phyloP scores from a whole-genome alignment of 2,329 filamentous ascomycete species.

The Venturia aucupariae region DNA sequence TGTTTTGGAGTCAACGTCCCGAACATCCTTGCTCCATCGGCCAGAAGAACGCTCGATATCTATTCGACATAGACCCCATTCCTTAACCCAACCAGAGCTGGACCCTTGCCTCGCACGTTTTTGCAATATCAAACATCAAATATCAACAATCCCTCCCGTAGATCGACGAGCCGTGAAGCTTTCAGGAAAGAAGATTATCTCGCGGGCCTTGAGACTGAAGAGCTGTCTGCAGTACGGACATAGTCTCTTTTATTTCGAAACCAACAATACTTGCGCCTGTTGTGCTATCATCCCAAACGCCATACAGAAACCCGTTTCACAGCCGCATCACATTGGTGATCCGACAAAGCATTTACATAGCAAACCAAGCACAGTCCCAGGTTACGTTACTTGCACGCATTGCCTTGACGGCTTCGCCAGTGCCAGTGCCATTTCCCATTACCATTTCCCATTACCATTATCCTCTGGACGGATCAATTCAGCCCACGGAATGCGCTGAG shows the following conservation, averaged over 20 bases:
- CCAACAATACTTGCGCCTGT: background rate
- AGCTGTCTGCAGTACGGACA: background rate
- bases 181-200: background rate
- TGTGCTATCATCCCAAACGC: background rate
- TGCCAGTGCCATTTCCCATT: background rate
- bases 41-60: background rate
- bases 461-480: background rate
- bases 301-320: conserved; percentile 2
- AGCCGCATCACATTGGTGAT: conserved; percentile 6
- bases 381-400: background rate
- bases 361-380: conserved; percentile 6
- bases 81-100: background rate
- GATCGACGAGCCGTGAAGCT: background rate
- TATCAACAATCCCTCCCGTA: conserved; percentile 6
- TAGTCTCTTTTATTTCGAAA: background rate
- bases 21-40: background rate
- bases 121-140: too few relatives aligned
- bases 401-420: background rate
- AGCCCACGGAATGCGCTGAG: background rate
- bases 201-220: background rate
- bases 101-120: conserved; percentile 2
- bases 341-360: background rate
- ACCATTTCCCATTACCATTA: background rate
- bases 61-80: conserved; percentile 3
- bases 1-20: background rate